Conservation (phyloP, 176 grass and related monocot species). For the Alloteropsis semialata region DNA sequence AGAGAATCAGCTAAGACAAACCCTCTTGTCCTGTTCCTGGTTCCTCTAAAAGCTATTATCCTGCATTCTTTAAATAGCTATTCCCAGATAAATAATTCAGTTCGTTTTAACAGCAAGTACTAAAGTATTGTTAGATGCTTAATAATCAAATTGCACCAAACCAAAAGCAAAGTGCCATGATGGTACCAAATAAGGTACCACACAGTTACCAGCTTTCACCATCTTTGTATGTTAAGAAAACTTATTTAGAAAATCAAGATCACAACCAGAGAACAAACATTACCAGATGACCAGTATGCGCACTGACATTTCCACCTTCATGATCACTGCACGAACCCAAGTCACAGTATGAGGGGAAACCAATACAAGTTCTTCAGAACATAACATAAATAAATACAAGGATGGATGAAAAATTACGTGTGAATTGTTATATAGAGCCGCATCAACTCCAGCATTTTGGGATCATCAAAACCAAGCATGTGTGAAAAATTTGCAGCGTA, state of each 20-base stretch:
- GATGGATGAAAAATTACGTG: conserved; percentile 45
- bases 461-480: conserved; percentile 94
- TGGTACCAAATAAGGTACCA: background rate
- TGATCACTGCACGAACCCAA: conserved; percentile 71
- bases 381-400: conserved; percentile 16
- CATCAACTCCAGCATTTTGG: conserved; percentile 99
- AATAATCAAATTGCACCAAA: background rate
- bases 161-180: background rate
- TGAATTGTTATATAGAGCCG: conserved; percentile 98
- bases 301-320: conserved; percentile 98
- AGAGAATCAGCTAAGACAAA: background rate
- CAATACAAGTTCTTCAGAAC: conserved; percentile 15
- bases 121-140: background rate
- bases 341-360: background rate
- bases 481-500: conserved; percentile 96
- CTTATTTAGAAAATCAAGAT: conserved; percentile 15
- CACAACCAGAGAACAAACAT: conserved; percentile 19
- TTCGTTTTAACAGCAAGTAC: background rate
- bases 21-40: background rate
- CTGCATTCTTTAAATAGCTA: background rate
- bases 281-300: conserved; percentile 98
- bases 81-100: background rate
- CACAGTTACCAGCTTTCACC: background rate
- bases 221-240: background rate
- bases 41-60: background rate